Evolutionary conservation across 345 rosid species (phyloP).

Genomic region (Populus deltoides): DNA sequence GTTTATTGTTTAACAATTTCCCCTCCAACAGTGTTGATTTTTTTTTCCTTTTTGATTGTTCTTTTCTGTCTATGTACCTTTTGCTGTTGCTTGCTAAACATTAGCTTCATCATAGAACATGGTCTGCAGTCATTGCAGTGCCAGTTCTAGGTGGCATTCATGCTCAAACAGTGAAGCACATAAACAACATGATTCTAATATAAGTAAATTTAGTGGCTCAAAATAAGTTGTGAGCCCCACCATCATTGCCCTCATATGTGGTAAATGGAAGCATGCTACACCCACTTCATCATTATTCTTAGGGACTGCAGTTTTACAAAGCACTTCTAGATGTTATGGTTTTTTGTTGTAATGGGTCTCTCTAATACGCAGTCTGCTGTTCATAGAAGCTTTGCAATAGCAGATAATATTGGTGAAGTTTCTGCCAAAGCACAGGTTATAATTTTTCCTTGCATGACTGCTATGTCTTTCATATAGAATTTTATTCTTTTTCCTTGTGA

Average conservation of each 20-base stretch:
- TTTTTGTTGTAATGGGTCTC: background rate
- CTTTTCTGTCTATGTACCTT: background rate
- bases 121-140: background rate
- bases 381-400: constrained; percentile 89
- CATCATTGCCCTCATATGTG: constrained; percentile 1
- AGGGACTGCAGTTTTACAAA: background rate
- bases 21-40: too few relatives aligned
- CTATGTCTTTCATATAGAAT: background rate
- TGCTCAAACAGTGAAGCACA: background rate
- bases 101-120: background rate
- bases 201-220: background rate
- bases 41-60: too few relatives aligned
- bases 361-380: constrained; percentile 56
- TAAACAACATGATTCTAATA: background rate
- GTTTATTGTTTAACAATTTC: too few relatives aligned
- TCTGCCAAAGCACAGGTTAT: constrained; percentile 88
- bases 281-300: background rate
- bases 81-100: background rate
- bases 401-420: constrained; percentile 91
- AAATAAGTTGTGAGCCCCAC: background rate
- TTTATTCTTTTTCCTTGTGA: background rate
- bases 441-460: constrained; percentile 2
- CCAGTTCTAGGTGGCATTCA: too few relatives aligned
- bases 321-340: background rate
- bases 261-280: background rate